phyloP scores from a whole-genome alignment of 495 filamentous ascomycete species.

The Echria macrotheca region DNA sequence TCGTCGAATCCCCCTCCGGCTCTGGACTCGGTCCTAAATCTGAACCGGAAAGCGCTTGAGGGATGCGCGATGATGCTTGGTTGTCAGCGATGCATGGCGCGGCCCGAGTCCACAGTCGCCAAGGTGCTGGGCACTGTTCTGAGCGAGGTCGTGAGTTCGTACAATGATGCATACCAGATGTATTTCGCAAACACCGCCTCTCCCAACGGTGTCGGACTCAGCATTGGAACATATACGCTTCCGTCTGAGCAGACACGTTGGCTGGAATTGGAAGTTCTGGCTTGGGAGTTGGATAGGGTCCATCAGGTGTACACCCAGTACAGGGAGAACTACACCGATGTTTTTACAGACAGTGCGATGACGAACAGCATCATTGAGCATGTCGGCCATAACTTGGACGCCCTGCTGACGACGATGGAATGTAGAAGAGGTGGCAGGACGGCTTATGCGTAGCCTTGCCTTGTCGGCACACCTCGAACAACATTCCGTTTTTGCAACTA shows the following conservation, averaged over 20 bases:
- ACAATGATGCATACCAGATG: constrained; percentile 36
- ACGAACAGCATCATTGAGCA: constrained; percentile 39
- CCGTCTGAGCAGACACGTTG: constrained; percentile 40
- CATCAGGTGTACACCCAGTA: constrained; percentile 39
- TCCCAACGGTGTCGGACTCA: constrained; percentile 26
- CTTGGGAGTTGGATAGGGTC: constrained; percentile 42
- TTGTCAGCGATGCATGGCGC: constrained; percentile 36
- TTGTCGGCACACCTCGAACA: too few species aligned
- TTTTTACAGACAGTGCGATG: constrained; percentile 36
- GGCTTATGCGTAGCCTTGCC: constrained; percentile 7
- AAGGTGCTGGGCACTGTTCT: constrained; percentile 47
- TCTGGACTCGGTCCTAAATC: constrained; percentile 39
- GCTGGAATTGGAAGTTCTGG: constrained; percentile 42
- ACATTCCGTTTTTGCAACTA: constrained; percentile 1
- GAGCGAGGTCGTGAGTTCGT: constrained; percentile 42
- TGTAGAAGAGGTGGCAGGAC: constrained; percentile 32
- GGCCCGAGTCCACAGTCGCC: constrained; percentile 36
- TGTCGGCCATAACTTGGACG: constrained; percentile 35
- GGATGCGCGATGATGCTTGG: constrained; percentile 42
- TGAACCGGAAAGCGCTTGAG: constrained; percentile 45
- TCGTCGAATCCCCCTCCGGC: constrained; percentile 33
- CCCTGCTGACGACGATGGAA: constrained; percentile 30
- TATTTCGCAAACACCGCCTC: constrained; percentile 30
- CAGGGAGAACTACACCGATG: constrained; percentile 34
- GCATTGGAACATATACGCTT: constrained; percentile 39